Evolutionary conservation across 139 green algal species (phyloP), one percentile per base, ranked within the genome.

Genomic region (Closterium sp.): DNA sequence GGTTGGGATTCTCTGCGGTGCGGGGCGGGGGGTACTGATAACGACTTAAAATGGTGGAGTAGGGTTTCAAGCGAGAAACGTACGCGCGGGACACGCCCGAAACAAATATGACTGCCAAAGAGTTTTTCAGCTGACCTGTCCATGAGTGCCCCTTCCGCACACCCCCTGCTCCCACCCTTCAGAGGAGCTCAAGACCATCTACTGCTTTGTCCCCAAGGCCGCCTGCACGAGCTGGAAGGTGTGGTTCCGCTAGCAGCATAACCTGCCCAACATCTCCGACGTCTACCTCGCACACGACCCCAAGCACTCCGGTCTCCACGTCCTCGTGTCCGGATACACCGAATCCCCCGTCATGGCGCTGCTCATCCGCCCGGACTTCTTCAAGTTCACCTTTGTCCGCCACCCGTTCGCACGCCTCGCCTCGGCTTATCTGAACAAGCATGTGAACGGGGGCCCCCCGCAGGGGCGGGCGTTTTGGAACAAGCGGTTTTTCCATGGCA

Each of bases 301-400:
- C 55, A 76, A 76, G 55, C 55, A 76, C 55, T 76, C 55, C 4
- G 55, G 87, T 16, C 87, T 90, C 3, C 33, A 64, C 55, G 33
- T 87, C 10, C 87, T 90, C 23, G 69, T 23, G 33, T 90, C 23
- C 34, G 31, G 33, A n/a, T 90, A 34, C 64, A 84, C 33, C 25
- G 87, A 90, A 30, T 35, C 31, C 33, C 33, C 33, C 33, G 87
- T 35, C 87, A 90, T 90, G 55, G 55, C 83, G 83, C 83, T 90
- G 10, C 33, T 90, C 23, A 90, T 33, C 21, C 35, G 87, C 23
- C 87, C 87, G 4, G 87, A 90, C 35, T 90, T 90, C 81, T 90
- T 90, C 87, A 90, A 90, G 36, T 90, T 90, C 35, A 90, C 87
- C 16, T 90, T 90, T 23, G 87, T 90, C 10, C 32, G 87, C 32